Percentiles rank a stretch among this genome's conserved stretches.
Conservation (phyloP, 345 rosid species). For the Pistacia vera region DNA sequence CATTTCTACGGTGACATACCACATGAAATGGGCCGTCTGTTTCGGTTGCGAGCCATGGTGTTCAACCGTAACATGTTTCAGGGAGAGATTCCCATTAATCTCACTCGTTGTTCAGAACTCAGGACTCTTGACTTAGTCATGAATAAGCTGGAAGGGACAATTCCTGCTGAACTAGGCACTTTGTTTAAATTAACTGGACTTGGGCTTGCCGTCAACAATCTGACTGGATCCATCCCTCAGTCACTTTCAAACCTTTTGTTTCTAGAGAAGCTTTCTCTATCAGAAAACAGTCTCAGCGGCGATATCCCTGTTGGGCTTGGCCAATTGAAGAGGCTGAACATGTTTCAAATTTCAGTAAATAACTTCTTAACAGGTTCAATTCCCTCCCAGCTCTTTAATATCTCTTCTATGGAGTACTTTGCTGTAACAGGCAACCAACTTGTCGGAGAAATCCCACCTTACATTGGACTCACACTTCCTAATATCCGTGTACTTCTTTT, state of each 20-base stretch:
- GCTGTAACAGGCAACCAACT: slow-evolving; percentile 12
- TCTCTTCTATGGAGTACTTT: slow-evolving; percentile 21
- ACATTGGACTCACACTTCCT: slow-evolving; percentile 25
- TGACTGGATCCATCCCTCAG: slow-evolving; percentile 31
- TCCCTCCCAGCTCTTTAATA: slow-evolving; percentile 28
- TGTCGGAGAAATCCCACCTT: slow-evolving; percentile 20
- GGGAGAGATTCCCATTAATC: slow-evolving; percentile 30
- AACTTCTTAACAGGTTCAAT: slow-evolving; percentile 25
- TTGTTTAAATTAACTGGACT: slow-evolving; percentile 16
- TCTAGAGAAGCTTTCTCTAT: slow-evolving; percentile 6
- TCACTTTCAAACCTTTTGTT: slow-evolving; percentile 26
- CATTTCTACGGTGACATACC: slow-evolving; percentile 29
- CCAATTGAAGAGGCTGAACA: slow-evolving; percentile 14
- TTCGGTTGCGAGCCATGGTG: slow-evolving; percentile 12
- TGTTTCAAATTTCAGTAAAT: slow-evolving; percentile 26
- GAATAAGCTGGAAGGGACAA: slow-evolving; percentile 33
- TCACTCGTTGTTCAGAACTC: slow-evolving; percentile 27
- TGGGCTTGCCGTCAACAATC: slow-evolving; percentile 26
- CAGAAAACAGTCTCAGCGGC: slow-evolving; percentile 30
- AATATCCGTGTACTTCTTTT: slow-evolving; percentile 20
- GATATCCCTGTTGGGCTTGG: slow-evolving; percentile 27
- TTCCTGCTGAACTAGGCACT: slow-evolving; percentile 28
- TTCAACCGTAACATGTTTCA: slow-evolving; percentile 24
- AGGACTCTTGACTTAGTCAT: slow-evolving; percentile 6
- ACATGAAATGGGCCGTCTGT: slow-evolving; percentile 21